These are phyloP conservation scores for Hylodesmum podocarpum DNA, from an alignment of 306 rosid genomes.

Conservation along the genomic window DNA sequence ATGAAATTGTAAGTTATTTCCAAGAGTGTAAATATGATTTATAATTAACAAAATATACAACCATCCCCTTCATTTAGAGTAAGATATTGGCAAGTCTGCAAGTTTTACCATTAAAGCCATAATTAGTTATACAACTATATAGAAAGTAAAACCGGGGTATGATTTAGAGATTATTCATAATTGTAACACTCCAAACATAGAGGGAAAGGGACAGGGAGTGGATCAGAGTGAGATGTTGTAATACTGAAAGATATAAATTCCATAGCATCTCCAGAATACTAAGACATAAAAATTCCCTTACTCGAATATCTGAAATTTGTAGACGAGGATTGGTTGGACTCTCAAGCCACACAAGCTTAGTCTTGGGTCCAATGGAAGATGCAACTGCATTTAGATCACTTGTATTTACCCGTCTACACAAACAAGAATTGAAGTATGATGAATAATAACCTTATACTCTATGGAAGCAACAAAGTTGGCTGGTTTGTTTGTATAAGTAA, in stretches of 20 bases:
- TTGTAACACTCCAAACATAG: slow-evolving; percentile 6
- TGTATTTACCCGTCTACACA: slow-evolving; percentile 80
- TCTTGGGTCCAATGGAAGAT: slow-evolving; percentile 71
- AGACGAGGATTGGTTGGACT: slow-evolving; percentile 91
- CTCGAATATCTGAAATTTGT: slow-evolving; percentile 80
- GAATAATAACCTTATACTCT: not conserved
- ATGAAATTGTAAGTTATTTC: not conserved
- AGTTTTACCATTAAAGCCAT: not conserved
- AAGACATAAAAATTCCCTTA: slow-evolving; percentile 33
- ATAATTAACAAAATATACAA: not conserved
- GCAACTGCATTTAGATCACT: slow-evolving; percentile 77
- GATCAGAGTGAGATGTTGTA: not conserved
- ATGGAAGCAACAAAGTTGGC: slow-evolving; percentile 21
- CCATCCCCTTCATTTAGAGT: not conserved
- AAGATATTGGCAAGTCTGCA: not conserved
- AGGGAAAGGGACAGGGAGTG: not conserved
- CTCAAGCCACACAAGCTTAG: slow-evolving; percentile 97
- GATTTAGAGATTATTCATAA: not conserved
- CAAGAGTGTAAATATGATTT: not conserved
- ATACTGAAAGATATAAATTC: slow-evolving; percentile 11
- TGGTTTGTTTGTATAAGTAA: slow-evolving; percentile 12
- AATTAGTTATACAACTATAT: not conserved
- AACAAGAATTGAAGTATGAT: slow-evolving; percentile 32
- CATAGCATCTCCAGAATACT: not conserved
- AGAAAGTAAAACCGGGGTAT: not conserved